phyloP scores from a whole-genome alignment of 2,329 filamentous ascomycete species.

The Fusarium guadeloupense region DNA sequence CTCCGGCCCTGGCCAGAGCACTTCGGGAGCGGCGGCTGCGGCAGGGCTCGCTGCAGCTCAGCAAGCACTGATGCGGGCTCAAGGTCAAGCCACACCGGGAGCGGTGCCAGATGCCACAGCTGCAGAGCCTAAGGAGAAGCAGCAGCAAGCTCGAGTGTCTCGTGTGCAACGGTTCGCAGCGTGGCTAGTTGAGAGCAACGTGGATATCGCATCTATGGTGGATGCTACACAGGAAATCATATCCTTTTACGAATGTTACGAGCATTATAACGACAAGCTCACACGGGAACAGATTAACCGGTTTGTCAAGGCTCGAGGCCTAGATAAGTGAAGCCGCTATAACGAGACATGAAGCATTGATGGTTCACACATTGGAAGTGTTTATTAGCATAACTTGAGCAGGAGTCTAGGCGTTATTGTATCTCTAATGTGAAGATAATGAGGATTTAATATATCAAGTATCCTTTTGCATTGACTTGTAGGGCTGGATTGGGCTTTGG shows the following conservation, averaged over 20 bases:
- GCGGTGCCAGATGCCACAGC: conserved; percentile 24
- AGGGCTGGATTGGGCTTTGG: neutral
- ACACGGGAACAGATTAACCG: conserved; percentile 67
- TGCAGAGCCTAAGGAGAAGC: conserved; percentile 56
- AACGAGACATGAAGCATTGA: conserved; percentile 39
- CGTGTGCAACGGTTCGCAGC: conserved; percentile 73
- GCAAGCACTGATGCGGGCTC: conserved; percentile 59
- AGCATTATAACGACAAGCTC: conserved; percentile 69
- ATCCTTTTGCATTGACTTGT: neutral
- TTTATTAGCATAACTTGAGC: neutral
- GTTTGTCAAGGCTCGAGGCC: conserved; percentile 65
- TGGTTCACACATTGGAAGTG: neutral
- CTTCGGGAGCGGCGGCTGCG: conserved; percentile 46
- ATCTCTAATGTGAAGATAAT: neutral
- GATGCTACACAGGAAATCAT: conserved; percentile 93
- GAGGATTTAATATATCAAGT: neutral
- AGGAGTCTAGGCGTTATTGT: conserved; percentile 29
- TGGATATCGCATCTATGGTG: conserved; percentile 85
- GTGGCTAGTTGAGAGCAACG: conserved; percentile 86
- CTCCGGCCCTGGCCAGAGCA: conserved; percentile 43
- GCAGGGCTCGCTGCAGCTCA: conserved; percentile 61
- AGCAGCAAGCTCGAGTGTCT: conserved; percentile 65
- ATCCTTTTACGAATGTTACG: conserved; percentile 80
- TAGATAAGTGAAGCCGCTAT: conserved; percentile 57
- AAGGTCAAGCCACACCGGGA: conserved; percentile 45